Percentiles rank a stretch among this genome's conserved stretches.
Conservation (phyloP, 306 rosid species). For the Betula pendula region DNA sequence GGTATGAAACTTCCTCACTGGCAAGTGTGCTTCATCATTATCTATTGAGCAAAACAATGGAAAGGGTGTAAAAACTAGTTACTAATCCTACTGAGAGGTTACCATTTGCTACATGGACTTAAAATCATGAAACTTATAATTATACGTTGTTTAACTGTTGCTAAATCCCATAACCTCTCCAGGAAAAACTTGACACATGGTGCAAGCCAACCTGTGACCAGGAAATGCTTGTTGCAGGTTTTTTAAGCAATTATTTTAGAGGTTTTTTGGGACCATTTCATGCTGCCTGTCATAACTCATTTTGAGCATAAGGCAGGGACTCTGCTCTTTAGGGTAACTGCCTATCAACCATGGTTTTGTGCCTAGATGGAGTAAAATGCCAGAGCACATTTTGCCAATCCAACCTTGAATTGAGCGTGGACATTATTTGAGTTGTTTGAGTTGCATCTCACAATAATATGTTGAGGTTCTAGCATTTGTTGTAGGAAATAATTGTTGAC, state of each 20-base stretch:
- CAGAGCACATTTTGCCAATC: neutral
- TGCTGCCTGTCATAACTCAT: neutral
- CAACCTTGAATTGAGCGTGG: neutral
- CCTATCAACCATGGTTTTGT: neutral
- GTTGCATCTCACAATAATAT: neutral
- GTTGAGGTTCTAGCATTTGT: neutral
- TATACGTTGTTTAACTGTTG: neutral
- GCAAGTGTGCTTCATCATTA: neutral
- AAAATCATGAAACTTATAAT: neutral
- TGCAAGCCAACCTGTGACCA: neutral
- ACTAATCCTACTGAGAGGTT: neutral
- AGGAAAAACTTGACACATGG: neutral
- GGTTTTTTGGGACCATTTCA: neutral
- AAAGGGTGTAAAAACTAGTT: neutral
- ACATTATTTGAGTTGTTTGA: neutral
- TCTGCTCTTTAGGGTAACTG: neutral
- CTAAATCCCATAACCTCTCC: neutral
- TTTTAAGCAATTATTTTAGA: neutral
- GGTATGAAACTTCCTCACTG: neutral
- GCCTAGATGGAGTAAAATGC: neutral
- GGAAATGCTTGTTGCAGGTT: neutral
- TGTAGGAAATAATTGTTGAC: neutral
- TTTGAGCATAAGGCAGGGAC: neutral
- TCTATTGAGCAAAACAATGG: neutral
- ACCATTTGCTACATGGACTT: neutral